A percentile compares a stretch with the other conserved stretches of the same genome.
Conservation (phyloP, 768 basidiomycete genomes). For the Phylloporus sp. region DNA sequence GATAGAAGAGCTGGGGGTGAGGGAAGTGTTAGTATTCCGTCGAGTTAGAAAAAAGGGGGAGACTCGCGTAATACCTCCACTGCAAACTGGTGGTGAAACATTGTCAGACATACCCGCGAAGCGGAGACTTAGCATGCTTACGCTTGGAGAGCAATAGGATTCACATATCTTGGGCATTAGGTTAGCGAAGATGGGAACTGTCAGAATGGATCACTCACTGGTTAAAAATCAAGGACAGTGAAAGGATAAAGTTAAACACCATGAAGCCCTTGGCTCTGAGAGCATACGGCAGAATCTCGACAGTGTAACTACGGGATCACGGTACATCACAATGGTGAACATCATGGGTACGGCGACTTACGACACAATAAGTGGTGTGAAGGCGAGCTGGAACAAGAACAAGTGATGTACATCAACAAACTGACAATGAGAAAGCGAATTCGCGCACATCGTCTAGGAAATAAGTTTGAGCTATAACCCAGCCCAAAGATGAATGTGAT, state of each 20-base stretch:
- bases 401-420: neutral
- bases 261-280: slow-evolving; percentile 39
- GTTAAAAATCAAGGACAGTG: slow-evolving; percentile 42
- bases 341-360: slow-evolving; percentile 11
- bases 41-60: too few species aligned
- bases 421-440: neutral
- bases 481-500: too few species aligned
- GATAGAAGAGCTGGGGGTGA: slow-evolving; percentile 25
- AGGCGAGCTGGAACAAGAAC: slow-evolving; percentile 29
- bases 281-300: slow-evolving; percentile 42
- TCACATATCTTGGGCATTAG: slow-evolving; percentile 25
- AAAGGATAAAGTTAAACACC: slow-evolving; percentile 37
- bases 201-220: slow-evolving; percentile 30
- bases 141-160: slow-evolving; percentile 34
- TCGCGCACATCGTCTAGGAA: slow-evolving; percentile 30
- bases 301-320: slow-evolving; percentile 28
- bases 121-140: neutral
- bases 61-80: slow-evolving; percentile 47
- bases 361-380: slow-evolving; percentile 39
- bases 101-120: neutral
- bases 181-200: slow-evolving; percentile 18
- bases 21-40: neutral
- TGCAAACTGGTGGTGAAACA: slow-evolving; percentile 21
- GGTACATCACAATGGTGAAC: neutral
- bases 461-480: neutral